phyloP scores from a whole-genome alignment of 495 filamentous ascomycete genomes.

The Penicillium nucicola region DNA sequence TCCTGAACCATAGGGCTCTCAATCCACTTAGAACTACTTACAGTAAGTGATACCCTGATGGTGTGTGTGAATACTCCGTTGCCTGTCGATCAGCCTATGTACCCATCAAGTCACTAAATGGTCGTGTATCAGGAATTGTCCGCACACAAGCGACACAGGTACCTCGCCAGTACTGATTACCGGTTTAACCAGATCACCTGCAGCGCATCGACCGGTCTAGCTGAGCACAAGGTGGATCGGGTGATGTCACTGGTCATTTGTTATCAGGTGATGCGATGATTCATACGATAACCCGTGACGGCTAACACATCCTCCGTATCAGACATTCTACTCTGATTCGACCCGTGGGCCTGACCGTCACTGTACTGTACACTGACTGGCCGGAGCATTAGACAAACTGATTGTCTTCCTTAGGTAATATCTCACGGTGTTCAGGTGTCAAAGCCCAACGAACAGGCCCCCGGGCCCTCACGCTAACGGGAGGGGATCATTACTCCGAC shows the following conservation, averaged over 20 bases:
- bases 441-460: slow-evolving; percentile 18
- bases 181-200: slow-evolving; percentile 5
- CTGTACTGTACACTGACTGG: no score
- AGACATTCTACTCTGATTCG: background rate
- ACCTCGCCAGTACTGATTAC: slow-evolving; percentile 1
- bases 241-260: background rate
- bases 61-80: slow-evolving; percentile 4
- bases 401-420: background rate
- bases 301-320: no score
- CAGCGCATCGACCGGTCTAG: slow-evolving; percentile 12
- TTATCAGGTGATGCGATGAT: background rate
- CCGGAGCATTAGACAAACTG: no score
- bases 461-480: slow-evolving; percentile 19
- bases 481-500: slow-evolving; percentile 25
- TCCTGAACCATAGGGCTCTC: no score
- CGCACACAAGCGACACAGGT: background rate
- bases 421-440: background rate
- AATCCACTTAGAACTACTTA: no score
- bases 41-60: no score
- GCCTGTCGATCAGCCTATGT: slow-evolving; percentile 33
- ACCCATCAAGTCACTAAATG: slow-evolving; percentile 12
- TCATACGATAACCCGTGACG: background rate
- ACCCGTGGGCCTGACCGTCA: background rate
- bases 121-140: background rate
- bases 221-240: background rate